Percentiles rank a stretch among this genome's conserved stretches.
phyloP scores from a whole-genome alignment of 2,329 filamentous ascomycete genomes.

The Paecilomyces fulvus region DNA sequence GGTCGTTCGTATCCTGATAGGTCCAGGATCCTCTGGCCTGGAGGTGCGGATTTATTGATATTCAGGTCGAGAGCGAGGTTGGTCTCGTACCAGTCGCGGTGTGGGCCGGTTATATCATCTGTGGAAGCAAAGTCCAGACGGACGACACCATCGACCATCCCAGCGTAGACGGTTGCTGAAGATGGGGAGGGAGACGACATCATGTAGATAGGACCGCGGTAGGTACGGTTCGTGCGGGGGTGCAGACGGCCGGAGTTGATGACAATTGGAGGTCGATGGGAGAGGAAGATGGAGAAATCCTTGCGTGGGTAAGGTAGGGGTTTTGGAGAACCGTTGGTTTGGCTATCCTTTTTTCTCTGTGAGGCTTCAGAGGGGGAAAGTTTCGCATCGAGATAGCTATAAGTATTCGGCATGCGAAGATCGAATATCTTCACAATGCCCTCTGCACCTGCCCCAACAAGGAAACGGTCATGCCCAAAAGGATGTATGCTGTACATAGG shows the following conservation, averaged over 20 bases:
- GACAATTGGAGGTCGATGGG: constrained; percentile 16
- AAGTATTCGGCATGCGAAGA: constrained; percentile 41
- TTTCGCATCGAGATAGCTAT: constrained; percentile 23
- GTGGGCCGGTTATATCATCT: constrained; percentile 29
- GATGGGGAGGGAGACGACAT: constrained; percentile 37
- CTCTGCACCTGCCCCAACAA: constrained; percentile 50
- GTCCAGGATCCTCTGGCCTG: constrained; percentile 19
- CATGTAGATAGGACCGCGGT: constrained; percentile 38
- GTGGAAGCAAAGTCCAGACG: constrained; percentile 37
- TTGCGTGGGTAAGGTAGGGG: constrained; percentile 13
- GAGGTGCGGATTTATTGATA: constrained; percentile 5
- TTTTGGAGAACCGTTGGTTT: neutral
- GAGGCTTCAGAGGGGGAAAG: neutral
- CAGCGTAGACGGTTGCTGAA: constrained; percentile 39
- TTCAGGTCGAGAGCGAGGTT: constrained; percentile 19
- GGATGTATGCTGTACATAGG: constrained; percentile 51
- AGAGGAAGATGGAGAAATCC: constrained; percentile 38
- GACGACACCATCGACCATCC: constrained; percentile 33
- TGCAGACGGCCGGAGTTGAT: constrained; percentile 6
- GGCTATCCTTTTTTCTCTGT: neutral
- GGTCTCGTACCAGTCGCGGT: constrained; percentile 24
- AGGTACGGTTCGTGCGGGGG: constrained; percentile 16
- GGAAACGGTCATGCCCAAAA: constrained; percentile 48
- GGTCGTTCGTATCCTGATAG: constrained; percentile 39
- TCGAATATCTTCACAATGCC: constrained; percentile 56